These are phyloP conservation scores for Ziziphus jujuba DNA, from an alignment of 306 rosid genomes.

Conservation along the genomic window DNA sequence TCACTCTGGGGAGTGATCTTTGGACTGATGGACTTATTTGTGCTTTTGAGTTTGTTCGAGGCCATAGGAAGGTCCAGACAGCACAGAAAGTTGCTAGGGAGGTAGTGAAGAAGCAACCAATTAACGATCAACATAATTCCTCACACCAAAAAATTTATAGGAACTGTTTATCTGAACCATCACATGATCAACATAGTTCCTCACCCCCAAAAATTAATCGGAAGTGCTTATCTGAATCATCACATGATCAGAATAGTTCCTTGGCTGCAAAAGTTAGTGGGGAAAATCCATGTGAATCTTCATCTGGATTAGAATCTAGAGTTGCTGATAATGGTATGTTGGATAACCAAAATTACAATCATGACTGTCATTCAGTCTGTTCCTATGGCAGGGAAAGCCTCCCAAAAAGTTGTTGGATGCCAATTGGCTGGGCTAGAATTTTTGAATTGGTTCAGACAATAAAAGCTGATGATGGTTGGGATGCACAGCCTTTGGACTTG, in stretches of 20 bases:
- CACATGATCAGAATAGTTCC: neutral
- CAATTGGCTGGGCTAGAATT: conserved; percentile 62
- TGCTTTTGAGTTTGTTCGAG: conserved; percentile 55
- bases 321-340: conserved; percentile 14
- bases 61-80: conserved; percentile 22
- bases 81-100: conserved; percentile 7
- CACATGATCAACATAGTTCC: neutral
- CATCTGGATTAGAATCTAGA: conserved; percentile 14
- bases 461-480: conserved; percentile 37
- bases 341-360: conserved; percentile 2
- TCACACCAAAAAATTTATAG: conserved; percentile 13
- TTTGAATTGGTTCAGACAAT: conserved; percentile 52
- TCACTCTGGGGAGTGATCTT: conserved; percentile 28
- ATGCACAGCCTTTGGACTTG: conserved; percentile 24
- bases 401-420: conserved; percentile 54
- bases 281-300: conserved; percentile 2
- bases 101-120: conserved; percentile 28
- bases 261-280: no score
- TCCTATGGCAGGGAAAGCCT: conserved; percentile 22
- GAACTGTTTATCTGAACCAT: conserved; percentile 3
- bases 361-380: conserved; percentile 14
- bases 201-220: neutral
- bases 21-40: conserved; percentile 67
- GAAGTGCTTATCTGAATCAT: conserved; percentile 4
- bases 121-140: conserved; percentile 1